Evolutionary conservation across 371 early-diverging fungal genomes (phyloP).

Genomic region (Conidiobolus coronatus): DNA sequence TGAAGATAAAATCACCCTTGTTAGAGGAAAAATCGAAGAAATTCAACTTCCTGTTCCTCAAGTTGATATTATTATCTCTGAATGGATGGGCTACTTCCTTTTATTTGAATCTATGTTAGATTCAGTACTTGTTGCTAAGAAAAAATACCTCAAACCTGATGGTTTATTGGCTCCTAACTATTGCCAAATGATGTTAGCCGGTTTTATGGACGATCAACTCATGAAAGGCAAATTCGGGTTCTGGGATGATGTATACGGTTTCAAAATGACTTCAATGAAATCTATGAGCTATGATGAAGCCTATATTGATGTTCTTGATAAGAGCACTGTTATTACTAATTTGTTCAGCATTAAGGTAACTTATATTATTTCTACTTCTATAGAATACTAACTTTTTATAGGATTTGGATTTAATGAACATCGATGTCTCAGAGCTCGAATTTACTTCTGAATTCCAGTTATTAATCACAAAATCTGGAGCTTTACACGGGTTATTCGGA

Average conservation of each 20-base stretch:
- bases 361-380: not conserved
- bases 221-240: constrained; percentile 49
- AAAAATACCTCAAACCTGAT: constrained; percentile 44
- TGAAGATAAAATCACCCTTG: constrained; percentile 37
- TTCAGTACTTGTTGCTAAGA: constrained; percentile 64
- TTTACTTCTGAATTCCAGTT: constrained; percentile 33
- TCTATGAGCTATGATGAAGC: constrained; percentile 26
- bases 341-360: constrained; percentile 10
- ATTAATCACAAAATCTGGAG: constrained; percentile 25
- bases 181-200: constrained; percentile 47
- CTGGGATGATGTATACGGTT: constrained; percentile 78
- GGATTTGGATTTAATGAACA: constrained; percentile 37
- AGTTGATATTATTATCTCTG: constrained; percentile 73
- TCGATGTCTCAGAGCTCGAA: constrained; percentile 21
- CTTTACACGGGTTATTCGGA: constrained; percentile 45
- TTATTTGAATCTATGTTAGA: constrained; percentile 78
- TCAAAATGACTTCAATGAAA: constrained; percentile 68
- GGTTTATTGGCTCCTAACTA: constrained; percentile 54
- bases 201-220: constrained; percentile 55
- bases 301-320: constrained; percentile 36
- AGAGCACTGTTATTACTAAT: constrained; percentile 36
- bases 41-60: constrained; percentile 47
- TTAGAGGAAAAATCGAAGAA: constrained; percentile 69
- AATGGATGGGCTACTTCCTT: constrained; percentile 86
- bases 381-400: constrained; percentile 3